Percentiles rank a stretch among this genome's conserved stretches.
phyloP scores from a whole-genome alignment of 345 rosid genomes.

The Eucalyptus tenuipes region DNA sequence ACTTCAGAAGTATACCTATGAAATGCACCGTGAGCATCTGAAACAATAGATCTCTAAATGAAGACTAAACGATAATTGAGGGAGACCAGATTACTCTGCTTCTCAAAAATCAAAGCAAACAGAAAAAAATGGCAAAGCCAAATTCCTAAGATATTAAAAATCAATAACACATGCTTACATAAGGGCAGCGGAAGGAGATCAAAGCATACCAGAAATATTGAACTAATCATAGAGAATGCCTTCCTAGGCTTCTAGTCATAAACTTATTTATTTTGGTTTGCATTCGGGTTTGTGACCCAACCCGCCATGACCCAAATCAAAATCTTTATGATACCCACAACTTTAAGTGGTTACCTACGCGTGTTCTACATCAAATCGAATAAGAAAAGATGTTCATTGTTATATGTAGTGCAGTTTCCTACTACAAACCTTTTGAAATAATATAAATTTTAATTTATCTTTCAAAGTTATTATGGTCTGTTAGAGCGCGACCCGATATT shows the following conservation, averaged over 20 bases:
- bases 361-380: background rate
- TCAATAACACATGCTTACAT: no score
- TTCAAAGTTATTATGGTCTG: background rate
- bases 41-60: no score
- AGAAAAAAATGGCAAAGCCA: no score
- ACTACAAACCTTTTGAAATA: background rate
- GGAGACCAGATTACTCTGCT: no score
- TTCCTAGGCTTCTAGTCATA: background rate
- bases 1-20: no score
- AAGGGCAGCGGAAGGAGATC: background rate
- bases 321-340: background rate
- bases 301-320: no score
- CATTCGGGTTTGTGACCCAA: no score
- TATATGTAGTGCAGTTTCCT: background rate
- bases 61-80: no score
- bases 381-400: background rate
- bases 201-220: background rate
- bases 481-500: background rate
- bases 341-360: background rate
- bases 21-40: no score
- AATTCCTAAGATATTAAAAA: no score
- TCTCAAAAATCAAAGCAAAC: no score
- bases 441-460: no score
- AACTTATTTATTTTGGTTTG: background rate
- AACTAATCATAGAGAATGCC: background rate